Conservation (phyloP, 2,329 filamentous ascomycete genomes). For the Aphanocladium album region DNA sequence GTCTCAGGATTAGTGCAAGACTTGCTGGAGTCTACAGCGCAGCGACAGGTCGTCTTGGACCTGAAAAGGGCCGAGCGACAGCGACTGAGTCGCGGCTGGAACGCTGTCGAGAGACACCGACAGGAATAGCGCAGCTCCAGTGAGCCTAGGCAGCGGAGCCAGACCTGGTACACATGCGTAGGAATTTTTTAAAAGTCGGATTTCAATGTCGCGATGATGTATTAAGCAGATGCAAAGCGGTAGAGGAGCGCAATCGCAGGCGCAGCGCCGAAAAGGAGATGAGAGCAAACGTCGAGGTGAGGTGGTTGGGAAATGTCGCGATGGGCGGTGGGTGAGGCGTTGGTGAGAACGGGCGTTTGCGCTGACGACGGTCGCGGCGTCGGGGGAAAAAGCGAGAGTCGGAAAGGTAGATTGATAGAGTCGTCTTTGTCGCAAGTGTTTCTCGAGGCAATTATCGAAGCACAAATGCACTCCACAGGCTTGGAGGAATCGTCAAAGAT, state of each 20-base stretch:
- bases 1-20: neutral
- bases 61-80: constrained; percentile 4
- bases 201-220: neutral
- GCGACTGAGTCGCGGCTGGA: constrained; percentile 7
- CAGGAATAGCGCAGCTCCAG: constrained; percentile 1
- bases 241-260: neutral
- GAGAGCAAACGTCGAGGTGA: neutral
- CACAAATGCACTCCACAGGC: constrained; percentile 15
- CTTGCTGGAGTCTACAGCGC: neutral
- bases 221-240: neutral
- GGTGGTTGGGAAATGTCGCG: neutral
- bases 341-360: neutral
- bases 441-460: neutral
- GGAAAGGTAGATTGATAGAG: neutral
- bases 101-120: neutral
- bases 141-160: neutral
- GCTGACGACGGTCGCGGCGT: neutral
- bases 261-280: neutral
- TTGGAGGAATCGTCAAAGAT: constrained; percentile 16
- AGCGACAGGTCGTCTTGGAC: neutral
- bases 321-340: neutral
- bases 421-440: constrained; percentile 13
- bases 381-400: neutral
- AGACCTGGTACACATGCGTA: constrained; percentile 1
- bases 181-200: neutral